Evolutionary conservation across 1,139 yeast genomes (phyloP), one percentile per base, ranked within the genome.

Genomic region (Kodamaea alishanica): DNA sequence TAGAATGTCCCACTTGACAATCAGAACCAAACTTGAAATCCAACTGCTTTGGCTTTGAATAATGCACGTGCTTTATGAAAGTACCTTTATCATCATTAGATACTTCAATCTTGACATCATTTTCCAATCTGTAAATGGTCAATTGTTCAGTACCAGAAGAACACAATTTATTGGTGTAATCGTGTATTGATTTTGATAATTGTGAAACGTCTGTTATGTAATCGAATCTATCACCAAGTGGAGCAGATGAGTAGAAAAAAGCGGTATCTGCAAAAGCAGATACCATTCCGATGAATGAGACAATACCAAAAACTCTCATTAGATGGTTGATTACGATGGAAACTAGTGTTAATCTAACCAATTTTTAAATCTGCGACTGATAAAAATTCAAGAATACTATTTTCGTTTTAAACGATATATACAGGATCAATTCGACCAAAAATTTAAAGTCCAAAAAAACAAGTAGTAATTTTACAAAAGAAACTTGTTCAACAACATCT

Each of bases 201-300:
- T 35, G 45, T 25, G 47, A 34, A 25, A 60, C 42, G 32, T 52
- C 52, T 23, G 58, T 49, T 35, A 60, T 51, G 51, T 60, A 59
- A 26, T 47, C 43, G 39, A 44, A 44, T 12, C 22, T 28, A 11
- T 35, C 40, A n/a, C 43, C 50, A 32, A 58, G 40, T 11, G 44
- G 29, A 26, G 47, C 41, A 31, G 54, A 47, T 26, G 60, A 50
- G 42, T 48, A 58, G 38, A 64, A 55, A 3, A 62, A 50, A 4
- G 63, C 68, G 20, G 70, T 61, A 42, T 67, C 67, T 24, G 63
- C 48, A 34, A 63, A 66, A 8, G 65, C 69, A 38, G 44, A 30
- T 6, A 51, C 61, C 30, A 35, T 32, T 24, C 37, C 35, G 23
- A 39, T 29, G n/a, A 41, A 26, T 23, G 37, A 49, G 39, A 51